These are phyloP conservation scores for Fusarium vanettenii DNA, from an alignment of 2,329 filamentous ascomycete genomes.

Conservation along the genomic window DNA sequence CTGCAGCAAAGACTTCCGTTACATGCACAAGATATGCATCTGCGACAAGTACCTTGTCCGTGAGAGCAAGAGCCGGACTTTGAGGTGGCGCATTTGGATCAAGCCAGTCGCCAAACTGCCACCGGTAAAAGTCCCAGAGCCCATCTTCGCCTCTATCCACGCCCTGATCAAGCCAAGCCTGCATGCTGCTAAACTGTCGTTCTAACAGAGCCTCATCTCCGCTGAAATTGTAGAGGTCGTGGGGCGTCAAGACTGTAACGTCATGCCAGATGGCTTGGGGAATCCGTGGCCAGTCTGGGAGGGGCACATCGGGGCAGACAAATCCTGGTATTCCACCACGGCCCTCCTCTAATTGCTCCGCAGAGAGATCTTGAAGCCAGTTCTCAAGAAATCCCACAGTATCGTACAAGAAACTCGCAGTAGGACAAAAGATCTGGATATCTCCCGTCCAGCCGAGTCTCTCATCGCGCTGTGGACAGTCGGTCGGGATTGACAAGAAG, in stretches of 20 bases:
- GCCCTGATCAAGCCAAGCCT: conserved; percentile 46
- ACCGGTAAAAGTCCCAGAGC: conserved; percentile 48
- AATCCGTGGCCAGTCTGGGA: not conserved
- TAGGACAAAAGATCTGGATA: not conserved
- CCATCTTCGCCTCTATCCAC: conserved; percentile 48
- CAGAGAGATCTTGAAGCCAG: conserved; percentile 6
- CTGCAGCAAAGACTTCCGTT: not conserved
- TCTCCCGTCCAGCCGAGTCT: not conserved
- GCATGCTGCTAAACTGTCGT: conserved; percentile 52
- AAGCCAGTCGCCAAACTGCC: conserved; percentile 19
- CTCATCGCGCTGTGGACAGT: not conserved
- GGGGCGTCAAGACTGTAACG: conserved; percentile 51
- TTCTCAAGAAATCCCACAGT: conserved; percentile 57
- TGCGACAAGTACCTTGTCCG: not conserved
- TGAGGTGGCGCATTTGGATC: conserved; percentile 25
- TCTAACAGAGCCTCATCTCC: conserved; percentile 50
- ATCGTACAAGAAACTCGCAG: not conserved
- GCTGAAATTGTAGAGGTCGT: conserved; percentile 50
- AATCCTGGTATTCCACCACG: not conserved
- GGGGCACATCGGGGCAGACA: not conserved
- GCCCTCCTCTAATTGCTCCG: not conserved
- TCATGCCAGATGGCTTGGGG: conserved; percentile 54
- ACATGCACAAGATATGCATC: conserved; percentile 5
- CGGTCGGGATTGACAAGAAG: not conserved
- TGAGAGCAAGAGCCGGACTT: not conserved